Percentiles rank a stretch among this genome's conserved stretches.
Conservation (phyloP, 2,329 filamentous ascomycete species). For the Curvularia spicifera region DNA sequence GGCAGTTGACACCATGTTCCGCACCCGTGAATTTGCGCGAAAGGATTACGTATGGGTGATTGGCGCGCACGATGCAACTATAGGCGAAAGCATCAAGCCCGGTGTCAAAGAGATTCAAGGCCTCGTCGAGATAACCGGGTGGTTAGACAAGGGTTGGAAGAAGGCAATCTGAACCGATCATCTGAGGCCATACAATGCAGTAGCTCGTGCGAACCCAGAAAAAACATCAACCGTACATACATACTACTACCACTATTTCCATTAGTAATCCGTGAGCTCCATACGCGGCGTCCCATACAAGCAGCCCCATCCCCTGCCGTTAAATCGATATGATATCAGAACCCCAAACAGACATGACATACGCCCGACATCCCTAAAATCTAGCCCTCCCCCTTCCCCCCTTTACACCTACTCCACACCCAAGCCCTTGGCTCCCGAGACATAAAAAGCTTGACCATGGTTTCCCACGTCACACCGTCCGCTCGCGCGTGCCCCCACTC, state of each 20-base stretch:
- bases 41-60: constrained; percentile 40
- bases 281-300: neutral
- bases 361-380: neutral
- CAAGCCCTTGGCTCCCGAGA: constrained; percentile 30
- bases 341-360: neutral
- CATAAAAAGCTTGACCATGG: constrained; percentile 29
- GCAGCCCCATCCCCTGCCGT: neutral
- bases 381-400: neutral
- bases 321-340: neutral
- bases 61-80: constrained; percentile 41
- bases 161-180: constrained; percentile 14
- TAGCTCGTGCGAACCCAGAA: neutral
- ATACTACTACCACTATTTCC: neutral
- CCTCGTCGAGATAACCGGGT: constrained; percentile 33
- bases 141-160: constrained; percentile 38
- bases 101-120: constrained; percentile 34
- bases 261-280: neutral
- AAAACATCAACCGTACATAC: neutral
- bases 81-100: constrained; percentile 31
- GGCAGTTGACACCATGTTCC: constrained; percentile 37
- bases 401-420: neutral
- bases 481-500: neutral
- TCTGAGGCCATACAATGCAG: neutral
- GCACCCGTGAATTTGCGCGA: constrained; percentile 31
- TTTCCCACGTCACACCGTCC: constrained; percentile 5